phyloP scores from a whole-genome alignment of 2,329 filamentous ascomycete species.

The Monilinia laxa region DNA sequence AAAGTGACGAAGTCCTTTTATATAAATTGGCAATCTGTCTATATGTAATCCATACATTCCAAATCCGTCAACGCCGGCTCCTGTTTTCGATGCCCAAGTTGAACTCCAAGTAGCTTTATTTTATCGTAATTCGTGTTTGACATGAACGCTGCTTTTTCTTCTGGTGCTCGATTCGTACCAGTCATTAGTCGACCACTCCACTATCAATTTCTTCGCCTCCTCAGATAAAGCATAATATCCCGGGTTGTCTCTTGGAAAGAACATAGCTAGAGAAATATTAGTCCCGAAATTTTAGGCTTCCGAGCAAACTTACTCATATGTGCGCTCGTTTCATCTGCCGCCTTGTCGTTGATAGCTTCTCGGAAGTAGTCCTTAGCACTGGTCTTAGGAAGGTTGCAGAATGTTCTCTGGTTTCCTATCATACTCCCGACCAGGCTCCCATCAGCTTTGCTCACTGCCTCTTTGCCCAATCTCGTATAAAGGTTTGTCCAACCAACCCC shows the following conservation, averaged over 20 bases:
- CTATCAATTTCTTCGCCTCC: constrained; percentile 63
- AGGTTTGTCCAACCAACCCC: constrained; percentile 79
- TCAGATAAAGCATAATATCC: constrained; percentile 68
- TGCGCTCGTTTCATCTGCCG: constrained; percentile 73
- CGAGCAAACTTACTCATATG: constrained; percentile 62
- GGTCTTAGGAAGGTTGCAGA: constrained; percentile 75
- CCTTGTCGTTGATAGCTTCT: constrained; percentile 74
- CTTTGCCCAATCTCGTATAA: constrained; percentile 78
- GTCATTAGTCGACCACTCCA: constrained; percentile 61
- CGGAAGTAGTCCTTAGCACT: constrained; percentile 59
- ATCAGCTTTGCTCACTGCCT: constrained; percentile 53
- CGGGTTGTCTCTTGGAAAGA: constrained; percentile 69
- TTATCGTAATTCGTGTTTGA: constrained; percentile 20
- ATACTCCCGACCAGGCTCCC: constrained; percentile 55
- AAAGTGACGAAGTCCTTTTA: neutral
- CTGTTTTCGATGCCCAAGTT: neutral
- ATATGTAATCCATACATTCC: neutral
- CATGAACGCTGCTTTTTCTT: neutral
- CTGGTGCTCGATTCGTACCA: constrained; percentile 61
- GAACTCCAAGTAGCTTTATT: neutral
- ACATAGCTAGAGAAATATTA: constrained; percentile 57
- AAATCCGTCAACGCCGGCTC: neutral
- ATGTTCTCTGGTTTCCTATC: constrained; percentile 73
- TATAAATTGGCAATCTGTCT: constrained; percentile 9
- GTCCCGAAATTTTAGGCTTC: constrained; percentile 20